Base-by-base conservation (phyloP, 1,139 yeast genomes). In the Candida sanyaensis region DNA sequence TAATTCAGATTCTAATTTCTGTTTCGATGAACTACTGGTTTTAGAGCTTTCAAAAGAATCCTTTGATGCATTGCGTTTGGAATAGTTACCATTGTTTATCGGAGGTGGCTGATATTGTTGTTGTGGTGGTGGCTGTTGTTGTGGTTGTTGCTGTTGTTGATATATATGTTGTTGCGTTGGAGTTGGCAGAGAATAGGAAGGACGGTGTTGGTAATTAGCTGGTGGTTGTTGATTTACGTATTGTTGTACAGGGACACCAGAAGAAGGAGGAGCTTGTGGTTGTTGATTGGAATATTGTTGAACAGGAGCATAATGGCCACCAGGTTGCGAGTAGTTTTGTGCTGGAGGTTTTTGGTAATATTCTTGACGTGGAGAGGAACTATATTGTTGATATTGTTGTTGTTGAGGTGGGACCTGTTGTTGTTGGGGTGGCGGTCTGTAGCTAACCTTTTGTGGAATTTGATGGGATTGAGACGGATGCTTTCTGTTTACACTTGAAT, bases 1-100 rank as follows among this genome's bases (percentile, higher is more conserved):
- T 48, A 82, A 68, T 55, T 81, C 83, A 31, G 66, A 64, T 55
- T 80, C 84, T 45, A 81, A 48, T 39, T 50, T 49, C 34, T 53
- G 55, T 32, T 53, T 51, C 6, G 57, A 50, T 4, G 55, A 42
- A 33, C 31, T 28, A 5, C 32, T 17, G 1, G 44, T 34, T 33
- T 41, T 41, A 6, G 38, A n/a, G 21, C 38, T 41, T 17, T 41
- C 44, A 11, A 41, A 33, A 1, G 44, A 41, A 5, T 41, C 44
- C 8, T 36, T 41, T 5, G 44, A 41, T 1, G 36, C 6, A 17
- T 34, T 41, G 10, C 39, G 38, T 12, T 32, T 48, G 38, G 38
- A 27, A 13, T 41, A 41, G 21, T 34, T 12, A 3, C 44, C 44
- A 23, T 41, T 41, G 17, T n/a, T 32, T 27, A 41, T 9, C 12